A percentile compares a stretch with the other conserved stretches of the same genome.
phyloP scores from a whole-genome alignment of 2,329 filamentous ascomycete species.

The Paecilomyces sp. region DNA sequence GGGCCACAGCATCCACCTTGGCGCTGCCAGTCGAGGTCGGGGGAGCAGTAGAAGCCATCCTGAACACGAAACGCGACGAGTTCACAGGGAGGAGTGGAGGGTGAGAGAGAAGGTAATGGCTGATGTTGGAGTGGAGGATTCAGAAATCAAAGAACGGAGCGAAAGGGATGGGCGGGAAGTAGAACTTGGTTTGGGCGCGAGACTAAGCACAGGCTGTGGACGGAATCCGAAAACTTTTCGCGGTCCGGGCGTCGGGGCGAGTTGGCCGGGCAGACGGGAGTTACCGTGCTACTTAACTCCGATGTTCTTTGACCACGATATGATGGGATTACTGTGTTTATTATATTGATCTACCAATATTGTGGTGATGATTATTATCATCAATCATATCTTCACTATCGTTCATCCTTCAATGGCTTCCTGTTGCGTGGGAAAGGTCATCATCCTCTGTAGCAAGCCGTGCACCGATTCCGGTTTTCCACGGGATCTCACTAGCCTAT shows the following conservation, averaged over 20 bases:
- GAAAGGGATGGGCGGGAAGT: background rate
- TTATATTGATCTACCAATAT: too few relatives aligned
- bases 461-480: too few relatives aligned
- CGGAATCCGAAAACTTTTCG: background rate
- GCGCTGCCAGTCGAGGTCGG: slow-evolving; percentile 12
- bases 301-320: background rate
- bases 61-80: background rate
- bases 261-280: background rate
- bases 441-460: too few relatives aligned
- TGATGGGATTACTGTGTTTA: too few relatives aligned
- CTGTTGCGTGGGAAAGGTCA: too few relatives aligned
- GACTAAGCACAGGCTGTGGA: background rate
- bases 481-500: too few relatives aligned
- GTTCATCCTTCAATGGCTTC: background rate
- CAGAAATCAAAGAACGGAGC: background rate
- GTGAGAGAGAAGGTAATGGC: slow-evolving; percentile 3
- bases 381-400: background rate
- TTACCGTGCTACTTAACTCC: background rate
- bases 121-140: slow-evolving; percentile 2
- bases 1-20: slow-evolving; percentile 14
- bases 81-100: slow-evolving; percentile 1
- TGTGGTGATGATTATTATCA: too few relatives aligned
- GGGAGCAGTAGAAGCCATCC: slow-evolving; percentile 1
- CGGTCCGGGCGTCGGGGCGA: background rate
- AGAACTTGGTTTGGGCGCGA: background rate